These are phyloP conservation scores for Scytalidium lignicola DNA, from an alignment of 2,329 filamentous ascomycete species.

Conservation along the genomic window DNA sequence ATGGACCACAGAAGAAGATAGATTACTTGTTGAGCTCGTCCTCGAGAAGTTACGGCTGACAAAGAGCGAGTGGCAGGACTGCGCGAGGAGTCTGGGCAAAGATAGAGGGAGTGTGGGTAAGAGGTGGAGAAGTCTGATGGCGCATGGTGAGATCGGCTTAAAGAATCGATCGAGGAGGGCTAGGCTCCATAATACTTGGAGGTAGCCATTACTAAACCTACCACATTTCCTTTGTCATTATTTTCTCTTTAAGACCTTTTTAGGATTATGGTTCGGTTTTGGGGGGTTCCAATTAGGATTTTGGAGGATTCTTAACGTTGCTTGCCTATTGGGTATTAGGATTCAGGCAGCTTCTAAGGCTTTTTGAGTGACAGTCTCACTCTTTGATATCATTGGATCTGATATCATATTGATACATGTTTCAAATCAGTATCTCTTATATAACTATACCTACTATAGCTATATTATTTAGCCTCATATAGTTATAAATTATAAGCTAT, in stretches of 20 bases:
- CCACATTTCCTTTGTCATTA: neutral
- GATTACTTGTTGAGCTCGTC: constrained; percentile 61
- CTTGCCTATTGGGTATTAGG: too few relatives aligned
- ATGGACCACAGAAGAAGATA: constrained; percentile 61
- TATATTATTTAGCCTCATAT: too few relatives aligned
- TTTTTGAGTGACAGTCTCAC: too few relatives aligned
- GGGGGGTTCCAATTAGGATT: too few relatives aligned
- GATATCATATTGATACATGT: too few relatives aligned
- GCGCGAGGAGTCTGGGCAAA: constrained; percentile 57
- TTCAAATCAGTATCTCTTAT: too few relatives aligned
- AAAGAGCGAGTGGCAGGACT: constrained; percentile 63
- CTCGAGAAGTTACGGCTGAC: constrained; percentile 61
- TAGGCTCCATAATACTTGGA: constrained; percentile 52
- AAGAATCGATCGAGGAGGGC: constrained; percentile 40
- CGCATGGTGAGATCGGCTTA: constrained; percentile 54
- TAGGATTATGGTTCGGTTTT: neutral
- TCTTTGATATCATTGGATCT: too few relatives aligned
- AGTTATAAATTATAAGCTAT: too few relatives aligned
- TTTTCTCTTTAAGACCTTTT: neutral
- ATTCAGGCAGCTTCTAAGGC: too few relatives aligned
- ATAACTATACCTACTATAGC: too few relatives aligned
- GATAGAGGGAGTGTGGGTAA: constrained; percentile 52
- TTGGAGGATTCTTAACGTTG: too few relatives aligned
- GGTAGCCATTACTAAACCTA: constrained; percentile 25
- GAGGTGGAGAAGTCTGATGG: constrained; percentile 59